Conservation (phyloP, 163 green algal genomes). For the Scenedesmus sp. region DNA sequence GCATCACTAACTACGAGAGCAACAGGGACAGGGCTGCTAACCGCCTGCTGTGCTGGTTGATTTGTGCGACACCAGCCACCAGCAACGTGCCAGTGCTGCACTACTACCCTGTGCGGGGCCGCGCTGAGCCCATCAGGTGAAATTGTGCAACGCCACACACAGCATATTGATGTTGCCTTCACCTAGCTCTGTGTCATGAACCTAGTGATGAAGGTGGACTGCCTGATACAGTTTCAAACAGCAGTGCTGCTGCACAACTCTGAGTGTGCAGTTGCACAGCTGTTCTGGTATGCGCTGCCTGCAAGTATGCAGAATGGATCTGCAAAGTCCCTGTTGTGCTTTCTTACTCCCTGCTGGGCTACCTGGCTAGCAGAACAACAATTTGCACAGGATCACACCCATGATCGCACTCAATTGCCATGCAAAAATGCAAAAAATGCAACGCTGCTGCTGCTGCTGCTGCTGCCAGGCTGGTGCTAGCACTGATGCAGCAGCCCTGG, state of each 20-base stretch:
- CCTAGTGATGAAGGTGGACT: too few relatives aligned
- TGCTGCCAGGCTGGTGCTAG: slow-evolving; percentile 51
- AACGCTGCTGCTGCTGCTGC: not conserved
- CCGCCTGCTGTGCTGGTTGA: not conserved
- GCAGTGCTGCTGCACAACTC: not conserved
- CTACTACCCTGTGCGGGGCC: slow-evolving; percentile 53
- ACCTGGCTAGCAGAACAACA: too few relatives aligned
- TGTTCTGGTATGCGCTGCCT: not conserved
- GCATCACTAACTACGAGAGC: not conserved
- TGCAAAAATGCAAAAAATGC: not conserved
- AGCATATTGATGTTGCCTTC: not conserved
- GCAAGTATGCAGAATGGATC: too few relatives aligned
- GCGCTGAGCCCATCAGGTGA: slow-evolving; percentile 45
- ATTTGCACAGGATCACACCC: too few relatives aligned
- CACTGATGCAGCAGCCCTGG: slow-evolving; percentile 50
- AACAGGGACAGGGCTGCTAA: not conserved
- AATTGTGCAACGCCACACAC: not conserved
- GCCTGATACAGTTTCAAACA: too few relatives aligned
- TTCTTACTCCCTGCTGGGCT: too few relatives aligned
- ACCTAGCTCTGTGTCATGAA: too few relatives aligned
- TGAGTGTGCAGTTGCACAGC: too few relatives aligned
- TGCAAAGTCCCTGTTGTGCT: too few relatives aligned
- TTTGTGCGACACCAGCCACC: not conserved
- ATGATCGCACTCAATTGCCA: too few relatives aligned
- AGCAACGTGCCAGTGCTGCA: slow-evolving; percentile 46